Evolutionary conservation across 2,329 filamentous ascomycete genomes (phyloP).

Genomic region (Trichoderma pleuroti): DNA sequence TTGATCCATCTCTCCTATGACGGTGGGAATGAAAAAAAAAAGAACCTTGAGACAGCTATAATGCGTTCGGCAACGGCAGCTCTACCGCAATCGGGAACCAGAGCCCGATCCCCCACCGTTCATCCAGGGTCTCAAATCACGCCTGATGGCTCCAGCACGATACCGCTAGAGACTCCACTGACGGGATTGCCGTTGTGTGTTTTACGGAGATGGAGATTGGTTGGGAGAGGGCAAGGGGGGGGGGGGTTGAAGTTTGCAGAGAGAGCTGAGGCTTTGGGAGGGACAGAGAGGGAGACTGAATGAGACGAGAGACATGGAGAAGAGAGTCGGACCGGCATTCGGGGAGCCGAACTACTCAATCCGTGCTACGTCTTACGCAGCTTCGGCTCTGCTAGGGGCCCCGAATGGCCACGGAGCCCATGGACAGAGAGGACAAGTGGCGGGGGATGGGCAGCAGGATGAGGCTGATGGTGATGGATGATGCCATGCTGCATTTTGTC

Average conservation of each 20-base stretch:
- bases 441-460: background rate
- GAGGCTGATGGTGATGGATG: background rate
- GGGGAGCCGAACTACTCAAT: background rate
- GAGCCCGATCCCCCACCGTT: background rate
- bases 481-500: background rate
- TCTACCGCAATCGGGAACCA: constrained; percentile 5
- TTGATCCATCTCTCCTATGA: background rate
- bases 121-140: background rate
- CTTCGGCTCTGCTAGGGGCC: background rate
- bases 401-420: background rate
- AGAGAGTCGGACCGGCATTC: background rate
- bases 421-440: background rate
- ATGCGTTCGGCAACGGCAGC: background rate
- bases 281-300: background rate
- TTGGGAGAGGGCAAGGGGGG: background rate
- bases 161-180: background rate
- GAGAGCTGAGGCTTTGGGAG: background rate
- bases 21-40: background rate
- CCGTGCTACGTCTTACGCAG: background rate
- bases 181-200: background rate
- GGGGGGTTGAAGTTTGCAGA: background rate
- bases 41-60: background rate
- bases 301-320: background rate
- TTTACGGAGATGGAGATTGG: background rate
- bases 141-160: background rate